These are phyloP conservation scores for Wickerhamiella kurtzmanii DNA, from an alignment of 805 yeast species.

Conservation along the genomic window DNA sequence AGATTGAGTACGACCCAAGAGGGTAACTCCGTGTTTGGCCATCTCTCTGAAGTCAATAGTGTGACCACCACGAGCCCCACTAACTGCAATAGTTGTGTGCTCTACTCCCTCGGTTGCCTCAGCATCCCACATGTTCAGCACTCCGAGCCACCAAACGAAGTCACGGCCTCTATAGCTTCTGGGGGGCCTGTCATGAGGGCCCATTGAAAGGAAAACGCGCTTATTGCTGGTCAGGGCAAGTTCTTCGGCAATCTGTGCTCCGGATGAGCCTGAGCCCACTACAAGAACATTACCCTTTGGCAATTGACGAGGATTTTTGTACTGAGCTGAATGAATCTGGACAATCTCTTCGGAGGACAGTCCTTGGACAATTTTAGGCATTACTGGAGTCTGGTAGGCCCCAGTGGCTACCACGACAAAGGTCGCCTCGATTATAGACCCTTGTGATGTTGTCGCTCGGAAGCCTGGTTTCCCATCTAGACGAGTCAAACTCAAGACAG, in stretches of 20 bases:
- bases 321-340: conserved; percentile 13
- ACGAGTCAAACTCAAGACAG: conserved; percentile 4
- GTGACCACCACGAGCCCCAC: conserved; percentile 15
- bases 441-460: conserved; percentile 4
- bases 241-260: conserved; percentile 17
- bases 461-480: conserved; percentile 2
- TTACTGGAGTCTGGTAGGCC: conserved; percentile 12
- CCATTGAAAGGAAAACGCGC: conserved; percentile 10
- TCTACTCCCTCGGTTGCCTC: conserved; percentile 7
- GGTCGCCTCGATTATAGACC: background rate
- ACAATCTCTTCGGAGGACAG: background rate
- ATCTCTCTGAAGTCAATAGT: conserved; percentile 16
- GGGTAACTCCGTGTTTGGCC: conserved; percentile 8
- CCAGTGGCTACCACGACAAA: conserved; percentile 14
- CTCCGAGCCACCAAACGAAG: conserved; percentile 17
- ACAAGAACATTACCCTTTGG: conserved; percentile 12
- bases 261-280: conserved; percentile 16
- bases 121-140: conserved; percentile 14
- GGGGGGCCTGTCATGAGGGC: conserved; percentile 15
- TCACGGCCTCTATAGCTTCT: conserved; percentile 14
- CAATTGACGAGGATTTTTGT: conserved; percentile 9
- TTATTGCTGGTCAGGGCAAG: conserved; percentile 3
- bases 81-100: conserved; percentile 16
- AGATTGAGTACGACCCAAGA: conserved; percentile 11
- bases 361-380: conserved; percentile 10